phyloP scores from a whole-genome alignment of 1,139 yeast species.

The Hansenula anomala region DNA sequence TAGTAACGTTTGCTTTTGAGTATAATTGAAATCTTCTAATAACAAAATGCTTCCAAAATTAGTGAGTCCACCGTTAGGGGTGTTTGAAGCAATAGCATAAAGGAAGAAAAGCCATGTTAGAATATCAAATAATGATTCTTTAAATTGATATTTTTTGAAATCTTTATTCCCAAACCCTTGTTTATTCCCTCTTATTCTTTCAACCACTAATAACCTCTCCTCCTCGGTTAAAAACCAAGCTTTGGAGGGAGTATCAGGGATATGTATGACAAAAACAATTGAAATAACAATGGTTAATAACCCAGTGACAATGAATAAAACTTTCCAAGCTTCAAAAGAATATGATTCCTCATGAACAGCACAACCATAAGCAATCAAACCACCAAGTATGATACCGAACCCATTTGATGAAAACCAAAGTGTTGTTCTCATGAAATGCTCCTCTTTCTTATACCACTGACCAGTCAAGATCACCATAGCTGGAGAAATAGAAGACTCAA shows the following conservation, averaged over 20 bases:
- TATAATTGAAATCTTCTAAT: slow-evolving; percentile 29
- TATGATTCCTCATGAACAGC: slow-evolving; percentile 27
- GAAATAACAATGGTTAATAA: slow-evolving; percentile 43
- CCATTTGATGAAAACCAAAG: slow-evolving; percentile 51
- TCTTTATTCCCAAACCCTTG: slow-evolving; percentile 52
- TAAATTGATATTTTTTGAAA: slow-evolving; percentile 48
- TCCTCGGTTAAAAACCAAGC: slow-evolving; percentile 45
- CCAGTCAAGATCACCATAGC: slow-evolving; percentile 48
- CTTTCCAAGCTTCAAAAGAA: slow-evolving; percentile 39
- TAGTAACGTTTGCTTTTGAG: slow-evolving; percentile 33
- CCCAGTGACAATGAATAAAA: slow-evolving; percentile 42
- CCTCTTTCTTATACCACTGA: slow-evolving; percentile 48
- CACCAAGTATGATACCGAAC: slow-evolving; percentile 37
- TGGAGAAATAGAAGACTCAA: slow-evolving; percentile 45
- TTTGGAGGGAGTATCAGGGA: slow-evolving; percentile 44
- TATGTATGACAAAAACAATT: slow-evolving; percentile 33
- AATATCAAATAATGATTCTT: slow-evolving; percentile 34
- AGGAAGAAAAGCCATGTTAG: slow-evolving; percentile 44
- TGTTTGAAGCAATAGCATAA: slow-evolving; percentile 31
- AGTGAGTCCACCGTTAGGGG: slow-evolving; percentile 39
- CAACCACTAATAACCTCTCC: slow-evolving; percentile 46
- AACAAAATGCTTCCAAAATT: slow-evolving; percentile 29
- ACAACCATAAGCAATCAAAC: slow-evolving; percentile 32
- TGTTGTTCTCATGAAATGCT: slow-evolving; percentile 44
- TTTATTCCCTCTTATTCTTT: slow-evolving; percentile 40